Evolutionary conservation across 2,329 filamentous ascomycete genomes (phyloP), one percentile per base, ranked within the genome.

Genomic region (Cryphonectria parasitica): DNA sequence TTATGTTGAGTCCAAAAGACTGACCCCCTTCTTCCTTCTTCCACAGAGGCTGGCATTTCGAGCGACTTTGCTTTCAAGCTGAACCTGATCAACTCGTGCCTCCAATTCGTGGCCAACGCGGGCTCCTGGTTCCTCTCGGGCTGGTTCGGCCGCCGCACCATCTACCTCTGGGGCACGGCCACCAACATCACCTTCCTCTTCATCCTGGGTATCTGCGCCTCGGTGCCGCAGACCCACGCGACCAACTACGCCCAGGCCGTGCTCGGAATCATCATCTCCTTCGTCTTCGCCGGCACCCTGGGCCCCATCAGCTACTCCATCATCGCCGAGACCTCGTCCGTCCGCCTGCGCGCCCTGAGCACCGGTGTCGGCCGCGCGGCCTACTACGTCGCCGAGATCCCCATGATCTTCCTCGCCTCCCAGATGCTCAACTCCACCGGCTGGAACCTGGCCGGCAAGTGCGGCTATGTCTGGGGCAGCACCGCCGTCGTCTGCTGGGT

Each of bases 231-330:
- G 68, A 78, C 77, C 11, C 82, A 69, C 0, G 75, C 84, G 7
- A 75, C 87, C 61, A 83, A 78, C 66, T 80, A 85, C 43, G 89
- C 89, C 2, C 87, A 89, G 77, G 89, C 89, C 11, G 87, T 85
- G 10, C 81, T 91, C 34, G 89, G 89, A 73, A 81, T 91, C 67
- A 89, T 91, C 74, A 83, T 91, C 76, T 91, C 89, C 39, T 87
- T 92, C 69, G 79, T 90, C 43, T 92, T 90, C 81, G 87, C 85
- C 58, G 78, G 89, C 22, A 88, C 87, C 74, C 88, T 88, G 36
- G 89, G 88, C 1, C 89, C 89, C 63, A 86, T 87, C 56, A 90
- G 89, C 13, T 91, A 86, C 85, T 87, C 88, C 80, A 89, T 91
- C 74, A 91, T 91, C 63, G 88, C 86, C 74, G 89, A 91, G 79